These are phyloP conservation scores for Skeletonema marinoi DNA, from an alignment of 108 stramenopile genomes.

Conservation along the genomic window DNA sequence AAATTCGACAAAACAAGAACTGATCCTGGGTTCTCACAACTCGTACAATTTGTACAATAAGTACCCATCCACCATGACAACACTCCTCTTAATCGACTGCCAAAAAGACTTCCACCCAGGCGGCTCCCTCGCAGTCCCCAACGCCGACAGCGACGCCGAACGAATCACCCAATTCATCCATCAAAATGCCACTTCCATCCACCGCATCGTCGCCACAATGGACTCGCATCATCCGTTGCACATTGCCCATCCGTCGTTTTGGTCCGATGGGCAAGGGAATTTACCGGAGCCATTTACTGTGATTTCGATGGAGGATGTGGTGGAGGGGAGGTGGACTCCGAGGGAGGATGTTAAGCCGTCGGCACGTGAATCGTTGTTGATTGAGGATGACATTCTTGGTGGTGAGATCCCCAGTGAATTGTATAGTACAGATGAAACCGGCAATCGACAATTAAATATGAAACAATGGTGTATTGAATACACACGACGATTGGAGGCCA, in stretches of 20 bases:
- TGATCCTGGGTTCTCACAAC: no score
- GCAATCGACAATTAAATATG: conserved; percentile 45
- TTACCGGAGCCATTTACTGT: conserved; percentile 87
- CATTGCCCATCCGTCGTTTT: conserved; percentile 94
- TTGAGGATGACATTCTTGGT: conserved; percentile 42
- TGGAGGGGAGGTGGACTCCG: conserved; percentile 68
- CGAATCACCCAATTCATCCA: conserved; percentile 76
- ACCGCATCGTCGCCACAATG: conserved; percentile 87
- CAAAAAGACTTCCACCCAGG: conserved; percentile 95
- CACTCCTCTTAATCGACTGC: conserved; percentile 88
- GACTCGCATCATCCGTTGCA: conserved; percentile 91
- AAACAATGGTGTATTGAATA: conserved; percentile 65
- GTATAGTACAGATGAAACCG: conserved; percentile 1
- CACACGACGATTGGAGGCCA: conserved; percentile 62
- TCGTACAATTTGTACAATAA: no score
- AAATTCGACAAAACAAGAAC: no score
- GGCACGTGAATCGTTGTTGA: not conserved
- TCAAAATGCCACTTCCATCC: conserved; percentile 47
- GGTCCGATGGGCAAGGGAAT: conserved; percentile 40
- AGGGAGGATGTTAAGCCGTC: conserved; percentile 33
- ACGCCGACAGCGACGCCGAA: conserved; percentile 78
- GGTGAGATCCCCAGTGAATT: not conserved
- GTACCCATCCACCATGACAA: conserved; percentile 40
- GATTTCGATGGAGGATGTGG: conserved; percentile 71
- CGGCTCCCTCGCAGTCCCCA: conserved; percentile 89